Conservation (phyloP, 163 green algal species). For the Scenedesmus sp. region DNA sequence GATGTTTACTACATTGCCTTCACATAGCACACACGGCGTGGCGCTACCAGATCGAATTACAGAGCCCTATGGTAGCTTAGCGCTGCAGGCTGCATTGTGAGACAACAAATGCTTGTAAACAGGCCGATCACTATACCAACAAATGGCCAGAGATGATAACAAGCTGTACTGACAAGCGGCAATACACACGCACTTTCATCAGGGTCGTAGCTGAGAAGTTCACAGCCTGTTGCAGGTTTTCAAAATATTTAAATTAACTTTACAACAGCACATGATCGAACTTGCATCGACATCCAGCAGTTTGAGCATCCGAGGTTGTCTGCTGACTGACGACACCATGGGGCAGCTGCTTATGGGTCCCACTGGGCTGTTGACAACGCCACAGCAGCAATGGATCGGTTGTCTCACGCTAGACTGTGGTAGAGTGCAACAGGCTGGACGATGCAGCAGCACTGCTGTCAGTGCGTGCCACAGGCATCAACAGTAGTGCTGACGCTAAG, state of each 20-base stretch:
- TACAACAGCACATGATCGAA: no score
- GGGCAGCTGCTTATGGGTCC: not conserved
- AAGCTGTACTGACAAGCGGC: not conserved
- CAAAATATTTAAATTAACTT: no score
- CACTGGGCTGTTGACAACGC: not conserved
- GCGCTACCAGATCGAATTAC: not conserved
- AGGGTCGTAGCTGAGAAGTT: not conserved
- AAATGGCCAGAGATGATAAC: not conserved
- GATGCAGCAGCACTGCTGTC: constrained; percentile 1
- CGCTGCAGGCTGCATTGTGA: not conserved
- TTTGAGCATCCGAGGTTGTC: not conserved
- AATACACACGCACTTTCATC: not conserved
- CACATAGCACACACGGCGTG: not conserved
- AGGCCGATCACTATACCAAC: not conserved
- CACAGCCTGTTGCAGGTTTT: no score
- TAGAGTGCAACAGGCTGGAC: not conserved
- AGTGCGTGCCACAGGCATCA: not conserved
- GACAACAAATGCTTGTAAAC: not conserved
- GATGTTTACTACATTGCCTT: no score
- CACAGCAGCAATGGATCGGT: not conserved
- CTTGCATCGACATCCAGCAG: not conserved
- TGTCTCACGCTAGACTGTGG: not conserved
- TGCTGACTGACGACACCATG: not conserved
- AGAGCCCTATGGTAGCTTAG: not conserved
- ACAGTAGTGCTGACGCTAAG: not conserved